Evolutionary conservation across 1,284 basidiomycete genomes (phyloP), one percentile per base, ranked within the genome.

Genomic region (Ustilago xerochloae): DNA sequence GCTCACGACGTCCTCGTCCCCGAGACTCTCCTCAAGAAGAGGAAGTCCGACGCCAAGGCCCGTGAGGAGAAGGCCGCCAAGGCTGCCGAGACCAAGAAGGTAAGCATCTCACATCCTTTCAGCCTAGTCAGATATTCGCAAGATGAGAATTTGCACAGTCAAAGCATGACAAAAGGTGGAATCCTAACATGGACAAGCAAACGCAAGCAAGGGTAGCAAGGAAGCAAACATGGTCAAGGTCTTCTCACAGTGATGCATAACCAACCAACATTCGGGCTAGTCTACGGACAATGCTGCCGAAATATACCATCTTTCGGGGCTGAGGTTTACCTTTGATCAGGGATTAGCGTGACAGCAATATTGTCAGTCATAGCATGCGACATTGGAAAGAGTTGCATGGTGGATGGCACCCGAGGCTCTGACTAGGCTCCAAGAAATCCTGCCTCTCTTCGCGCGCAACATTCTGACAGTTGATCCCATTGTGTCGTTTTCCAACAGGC

Each of bases 21-120:
- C 62, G 82, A 84, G 80, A 84, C 82, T 47, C 77, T 84, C 56
- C 81, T 84, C 77, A 84, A 84, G 81, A 99, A 98, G 90, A 90
- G 97, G 88, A 96, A 97, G 89, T 91, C 94, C 87, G 97, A 92
- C 85, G 94, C 95, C 88, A 97, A 97, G 90, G 92, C 92, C 77
- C 90, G 94, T 83, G 94, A 97, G 89, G 95, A 97, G 86, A 94
- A 93, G 85, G 88, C 95, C 83, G 90, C 89, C 78, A 92, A 93
- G 77, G 92, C 93, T 35, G 86, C 88, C 54, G 92, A 92, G 85
- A 92, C 93, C 82, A 92, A 92, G 86, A 98, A 97, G 92, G 96
- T 98, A 86, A 73, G 81, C 71, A 62, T 47, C 26, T 6, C 18
- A 6, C 8, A 22, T 12, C 36, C 18, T 29, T 20, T 13, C 94